Percentiles rank a stretch among this genome's conserved stretches.
Evolutionary conservation across 2,329 filamentous ascomycete species (phyloP).

Genomic region (Pseudocercospora fuligena): DNA sequence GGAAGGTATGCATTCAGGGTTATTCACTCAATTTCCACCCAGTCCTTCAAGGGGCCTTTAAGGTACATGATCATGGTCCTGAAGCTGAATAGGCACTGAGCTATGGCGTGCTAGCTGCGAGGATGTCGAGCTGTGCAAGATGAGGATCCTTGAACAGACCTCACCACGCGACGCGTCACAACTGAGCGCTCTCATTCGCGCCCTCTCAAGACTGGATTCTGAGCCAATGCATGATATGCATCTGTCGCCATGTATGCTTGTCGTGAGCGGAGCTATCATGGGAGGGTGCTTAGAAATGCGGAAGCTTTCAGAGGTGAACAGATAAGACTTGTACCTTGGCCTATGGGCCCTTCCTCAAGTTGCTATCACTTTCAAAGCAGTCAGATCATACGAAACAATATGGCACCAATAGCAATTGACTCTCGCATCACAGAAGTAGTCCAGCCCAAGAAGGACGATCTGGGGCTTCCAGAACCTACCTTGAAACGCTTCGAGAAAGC

Average conservation of each 20-base stretch:
- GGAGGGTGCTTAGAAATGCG: background rate
- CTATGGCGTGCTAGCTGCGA: conserved; percentile 4
- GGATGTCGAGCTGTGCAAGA: background rate
- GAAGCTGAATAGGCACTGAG: background rate
- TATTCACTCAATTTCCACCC: background rate
- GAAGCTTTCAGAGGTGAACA: background rate
- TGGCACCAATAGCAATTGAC: conserved; percentile 32
- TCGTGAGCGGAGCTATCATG: background rate
- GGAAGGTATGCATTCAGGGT: background rate
- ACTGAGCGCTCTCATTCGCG: background rate
- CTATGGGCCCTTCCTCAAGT: background rate
- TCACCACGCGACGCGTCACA: background rate
- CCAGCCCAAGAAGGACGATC: conserved; percentile 65
- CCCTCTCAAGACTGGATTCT: background rate
- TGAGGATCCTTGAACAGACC: background rate
- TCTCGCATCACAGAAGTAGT: conserved; percentile 64
- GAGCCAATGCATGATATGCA: background rate
- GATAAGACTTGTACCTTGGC: background rate
- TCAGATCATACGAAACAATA: background rate
- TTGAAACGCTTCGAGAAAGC: conserved; percentile 67
- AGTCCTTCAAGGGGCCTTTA: background rate
- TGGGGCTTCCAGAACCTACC: conserved; percentile 64
- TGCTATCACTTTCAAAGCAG: background rate
- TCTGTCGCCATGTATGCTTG: background rate
- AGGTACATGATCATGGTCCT: background rate